These are phyloP conservation scores for Phytopythium cucurbitacearum DNA, from an alignment of 352 stramenopile species.

Conservation along the genomic window DNA sequence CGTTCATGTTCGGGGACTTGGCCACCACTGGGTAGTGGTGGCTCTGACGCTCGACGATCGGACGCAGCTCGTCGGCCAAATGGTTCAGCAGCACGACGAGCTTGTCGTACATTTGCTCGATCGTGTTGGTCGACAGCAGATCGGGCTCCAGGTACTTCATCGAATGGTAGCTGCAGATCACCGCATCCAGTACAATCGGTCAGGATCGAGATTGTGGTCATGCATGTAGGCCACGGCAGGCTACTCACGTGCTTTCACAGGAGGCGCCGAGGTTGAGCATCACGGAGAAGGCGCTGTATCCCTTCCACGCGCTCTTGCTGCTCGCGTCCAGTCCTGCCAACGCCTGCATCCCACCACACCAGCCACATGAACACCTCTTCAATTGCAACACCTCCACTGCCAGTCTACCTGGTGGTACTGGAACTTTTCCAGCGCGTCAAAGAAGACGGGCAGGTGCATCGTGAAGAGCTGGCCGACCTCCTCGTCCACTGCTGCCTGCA, in stretches of 20 bases:
- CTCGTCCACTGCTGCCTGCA: slow-evolving; percentile 29
- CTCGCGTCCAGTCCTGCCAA: slow-evolving; percentile 35
- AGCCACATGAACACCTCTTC: neutral
- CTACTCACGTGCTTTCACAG: slow-evolving; percentile 59
- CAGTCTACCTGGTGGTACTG: slow-evolving; percentile 48
- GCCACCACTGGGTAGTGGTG: slow-evolving; percentile 21
- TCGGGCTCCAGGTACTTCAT: slow-evolving; percentile 66
- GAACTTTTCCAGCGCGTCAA: slow-evolving; percentile 54
- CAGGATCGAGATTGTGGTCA: neutral
- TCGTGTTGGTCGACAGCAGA: slow-evolving; percentile 44
- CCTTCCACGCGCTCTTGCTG: slow-evolving; percentile 36
- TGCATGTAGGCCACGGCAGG: neutral
- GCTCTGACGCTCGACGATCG: slow-evolving; percentile 29
- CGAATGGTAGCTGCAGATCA: slow-evolving; percentile 38
- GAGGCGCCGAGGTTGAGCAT: slow-evolving; percentile 57
- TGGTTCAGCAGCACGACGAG: slow-evolving; percentile 56
- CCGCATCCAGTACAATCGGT: neutral
- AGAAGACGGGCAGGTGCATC: slow-evolving; percentile 50
- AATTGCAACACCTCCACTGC: neutral
- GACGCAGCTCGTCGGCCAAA: slow-evolving; percentile 47
- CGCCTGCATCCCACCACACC: slow-evolving; percentile 17
- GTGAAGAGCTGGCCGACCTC: slow-evolving; percentile 42
- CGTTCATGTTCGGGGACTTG: slow-evolving; percentile 11
- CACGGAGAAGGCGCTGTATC: slow-evolving; percentile 44
- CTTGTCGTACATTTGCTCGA: slow-evolving; percentile 62